Evolutionary conservation across 2,329 filamentous ascomycete genomes (phyloP).

Genomic region (Phialophora tarda): DNA sequence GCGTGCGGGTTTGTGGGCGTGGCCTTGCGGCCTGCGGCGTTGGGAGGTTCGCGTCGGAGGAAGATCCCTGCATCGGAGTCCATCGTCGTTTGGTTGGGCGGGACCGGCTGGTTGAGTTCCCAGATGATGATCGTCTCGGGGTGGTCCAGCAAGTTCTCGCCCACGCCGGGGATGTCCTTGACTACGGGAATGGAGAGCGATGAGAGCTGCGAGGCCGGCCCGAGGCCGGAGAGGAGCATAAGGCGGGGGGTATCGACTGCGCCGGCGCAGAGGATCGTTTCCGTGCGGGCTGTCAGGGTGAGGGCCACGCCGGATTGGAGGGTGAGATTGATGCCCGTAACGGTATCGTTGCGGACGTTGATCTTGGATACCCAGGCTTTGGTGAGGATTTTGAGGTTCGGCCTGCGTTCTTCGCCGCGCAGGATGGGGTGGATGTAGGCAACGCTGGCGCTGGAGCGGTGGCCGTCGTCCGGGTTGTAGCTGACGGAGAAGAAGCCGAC

Average conservation of each 20-base stretch:
- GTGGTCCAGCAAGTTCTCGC: slow-evolving; percentile 69
- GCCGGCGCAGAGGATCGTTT: slow-evolving; percentile 80
- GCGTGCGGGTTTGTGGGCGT: slow-evolving; percentile 51
- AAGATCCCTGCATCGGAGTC: slow-evolving; percentile 90
- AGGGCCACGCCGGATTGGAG: slow-evolving; percentile 65
- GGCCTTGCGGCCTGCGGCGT: slow-evolving; percentile 64
- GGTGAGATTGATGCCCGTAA: slow-evolving; percentile 74
- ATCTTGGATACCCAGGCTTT: slow-evolving; percentile 86
- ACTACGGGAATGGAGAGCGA: slow-evolving; percentile 64
- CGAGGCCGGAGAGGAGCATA: slow-evolving; percentile 60
- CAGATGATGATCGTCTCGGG: slow-evolving; percentile 72
- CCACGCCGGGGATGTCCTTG: slow-evolving; percentile 65
- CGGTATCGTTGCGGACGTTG: slow-evolving; percentile 69
- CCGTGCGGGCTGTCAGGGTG: slow-evolving; percentile 66
- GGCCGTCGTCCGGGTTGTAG: slow-evolving; percentile 87
- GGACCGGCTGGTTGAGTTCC: slow-evolving; percentile 80
- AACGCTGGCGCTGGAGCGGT: slow-evolving; percentile 82
- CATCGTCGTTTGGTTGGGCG: slow-evolving; percentile 83
- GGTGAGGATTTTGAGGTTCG: slow-evolving; percentile 84
- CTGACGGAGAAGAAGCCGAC: slow-evolving; percentile 91
- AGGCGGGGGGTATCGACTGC: slow-evolving; percentile 80
- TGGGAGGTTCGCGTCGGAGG: slow-evolving; percentile 74
- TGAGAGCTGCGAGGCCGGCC: slow-evolving; percentile 58
- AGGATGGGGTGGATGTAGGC: slow-evolving; percentile 93
- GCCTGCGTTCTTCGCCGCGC: slow-evolving; percentile 77